These are phyloP conservation scores for Malus hybrid DNA, from an alignment of 331 rosid species.

Conservation along the genomic window DNA sequence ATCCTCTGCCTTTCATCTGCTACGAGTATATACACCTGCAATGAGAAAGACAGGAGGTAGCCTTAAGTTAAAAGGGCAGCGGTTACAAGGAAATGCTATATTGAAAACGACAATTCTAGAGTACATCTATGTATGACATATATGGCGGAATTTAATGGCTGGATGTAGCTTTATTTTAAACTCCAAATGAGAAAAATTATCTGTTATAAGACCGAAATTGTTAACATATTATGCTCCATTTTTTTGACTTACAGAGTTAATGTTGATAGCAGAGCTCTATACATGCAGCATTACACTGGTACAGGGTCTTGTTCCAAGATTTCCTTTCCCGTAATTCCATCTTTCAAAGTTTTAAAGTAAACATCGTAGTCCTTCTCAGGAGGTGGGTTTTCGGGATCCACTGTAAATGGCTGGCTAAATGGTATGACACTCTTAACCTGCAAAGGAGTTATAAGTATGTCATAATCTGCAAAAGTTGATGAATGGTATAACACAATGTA, in stretches of 20 bases:
- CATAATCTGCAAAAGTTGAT: not conserved
- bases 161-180: no score
- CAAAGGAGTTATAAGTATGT: conserved; percentile 5
- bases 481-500: not conserved
- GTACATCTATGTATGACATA: no score
- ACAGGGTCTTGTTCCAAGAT: conserved; percentile 45
- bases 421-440: conserved; percentile 94
- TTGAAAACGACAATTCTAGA: no score
- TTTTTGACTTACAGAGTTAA: not conserved
- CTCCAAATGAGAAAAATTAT: not conserved
- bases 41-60: not conserved
- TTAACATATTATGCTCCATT: not conserved
- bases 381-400: conserved; percentile 82
- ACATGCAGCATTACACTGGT: conserved; percentile 32
- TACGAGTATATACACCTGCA: not conserved
- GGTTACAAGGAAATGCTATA: not conserved
- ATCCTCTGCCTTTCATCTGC: not conserved
- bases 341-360: conserved; percentile 63
- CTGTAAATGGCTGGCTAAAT: conserved; percentile 76
- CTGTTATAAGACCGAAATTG: not conserved
- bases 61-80: not conserved
- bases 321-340: conserved; percentile 86
- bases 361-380: conserved; percentile 67
- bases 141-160: no score
- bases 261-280: not conserved